phyloP scores from a whole-genome alignment of 345 rosid species.

The Aquilaria malaccensis region DNA sequence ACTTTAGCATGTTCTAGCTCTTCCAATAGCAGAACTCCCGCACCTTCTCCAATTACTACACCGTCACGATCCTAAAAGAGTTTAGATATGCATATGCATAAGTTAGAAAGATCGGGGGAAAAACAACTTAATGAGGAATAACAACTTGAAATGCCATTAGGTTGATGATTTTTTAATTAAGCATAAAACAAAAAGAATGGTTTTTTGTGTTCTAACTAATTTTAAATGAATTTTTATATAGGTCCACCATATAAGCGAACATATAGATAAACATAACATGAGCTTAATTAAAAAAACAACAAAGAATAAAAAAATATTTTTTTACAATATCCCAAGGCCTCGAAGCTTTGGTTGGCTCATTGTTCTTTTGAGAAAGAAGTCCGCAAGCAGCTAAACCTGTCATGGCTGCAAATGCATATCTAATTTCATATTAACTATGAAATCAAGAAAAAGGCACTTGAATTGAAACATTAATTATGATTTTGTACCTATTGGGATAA shows the following conservation, averaged over 20 bases:
- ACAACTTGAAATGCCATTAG: too few species aligned
- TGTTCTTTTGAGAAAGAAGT: slow-evolving; percentile 44
- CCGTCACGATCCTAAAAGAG: slow-evolving; percentile 38
- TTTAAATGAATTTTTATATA: too few species aligned
- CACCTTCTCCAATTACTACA: slow-evolving; percentile 63
- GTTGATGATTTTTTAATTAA: too few species aligned
- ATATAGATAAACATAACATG: too few species aligned
- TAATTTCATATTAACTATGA: neutral
- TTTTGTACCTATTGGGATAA: slow-evolving; percentile 40
- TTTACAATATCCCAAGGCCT: slow-evolving; percentile 56
- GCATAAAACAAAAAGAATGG: too few species aligned
- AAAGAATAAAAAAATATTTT: too few species aligned
- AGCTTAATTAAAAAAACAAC: too few species aligned
- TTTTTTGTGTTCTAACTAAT: too few species aligned
- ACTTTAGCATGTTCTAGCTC: slow-evolving; percentile 62
- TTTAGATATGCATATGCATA: slow-evolving; percentile 18
- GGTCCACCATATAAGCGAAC: too few species aligned
- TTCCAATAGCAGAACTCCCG: slow-evolving; percentile 55
- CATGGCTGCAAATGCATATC: slow-evolving; percentile 23
- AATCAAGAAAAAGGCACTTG: neutral
- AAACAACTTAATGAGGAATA: too few species aligned
- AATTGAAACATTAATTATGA: neutral
- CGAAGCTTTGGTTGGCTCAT: slow-evolving; percentile 53
- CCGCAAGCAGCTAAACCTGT: slow-evolving; percentile 52
- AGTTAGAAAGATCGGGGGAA: neutral